Conservation (phyloP, 768 basidiomycete genomes). For the Auricularia heimuer region DNA sequence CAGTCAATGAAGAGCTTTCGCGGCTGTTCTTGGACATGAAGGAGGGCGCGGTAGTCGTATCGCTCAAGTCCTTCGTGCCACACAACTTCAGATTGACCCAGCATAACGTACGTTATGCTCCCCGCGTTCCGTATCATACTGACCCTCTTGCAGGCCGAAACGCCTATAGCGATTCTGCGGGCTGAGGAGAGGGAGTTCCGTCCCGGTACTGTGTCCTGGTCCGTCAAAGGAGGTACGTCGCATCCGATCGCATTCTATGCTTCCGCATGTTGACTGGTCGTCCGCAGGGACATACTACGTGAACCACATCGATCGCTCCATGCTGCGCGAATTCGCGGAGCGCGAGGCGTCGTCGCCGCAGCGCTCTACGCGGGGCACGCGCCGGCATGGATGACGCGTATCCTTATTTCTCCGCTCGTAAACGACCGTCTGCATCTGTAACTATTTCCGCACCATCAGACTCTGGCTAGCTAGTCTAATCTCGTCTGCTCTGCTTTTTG, state of each 20-base stretch:
- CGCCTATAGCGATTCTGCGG: slow-evolving; percentile 70
- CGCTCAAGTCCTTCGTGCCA: slow-evolving; percentile 76
- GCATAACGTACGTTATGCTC: slow-evolving; percentile 41
- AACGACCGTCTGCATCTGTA: too few species aligned
- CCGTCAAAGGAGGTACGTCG: slow-evolving; percentile 23
- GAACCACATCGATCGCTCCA: slow-evolving; percentile 59
- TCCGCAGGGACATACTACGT: slow-evolving; percentile 62
- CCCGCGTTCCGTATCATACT: slow-evolving; percentile 26
- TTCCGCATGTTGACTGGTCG: not conserved
- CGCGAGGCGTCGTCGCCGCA: not conserved
- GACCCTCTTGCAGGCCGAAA: slow-evolving; percentile 4
- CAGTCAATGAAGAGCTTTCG: slow-evolving; percentile 80
- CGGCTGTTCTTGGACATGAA: slow-evolving; percentile 91
- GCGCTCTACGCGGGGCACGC: not conserved
- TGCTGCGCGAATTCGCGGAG: slow-evolving; percentile 5
- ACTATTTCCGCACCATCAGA: too few species aligned
- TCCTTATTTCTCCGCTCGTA: too few species aligned
- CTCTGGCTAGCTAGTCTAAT: too few species aligned
- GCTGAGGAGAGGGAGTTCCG: slow-evolving; percentile 58
- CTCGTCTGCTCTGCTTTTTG: too few species aligned
- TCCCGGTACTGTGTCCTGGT: slow-evolving; percentile 77
- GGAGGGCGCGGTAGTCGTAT: slow-evolving; percentile 84
- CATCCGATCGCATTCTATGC: not conserved
- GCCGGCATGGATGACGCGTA: not conserved
- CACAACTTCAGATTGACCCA: slow-evolving; percentile 70